Evolutionary conservation across 164 flowering plant species (phyloP), one percentile per base, ranked within the genome.

Genomic region (Liriodendron chinense): DNA sequence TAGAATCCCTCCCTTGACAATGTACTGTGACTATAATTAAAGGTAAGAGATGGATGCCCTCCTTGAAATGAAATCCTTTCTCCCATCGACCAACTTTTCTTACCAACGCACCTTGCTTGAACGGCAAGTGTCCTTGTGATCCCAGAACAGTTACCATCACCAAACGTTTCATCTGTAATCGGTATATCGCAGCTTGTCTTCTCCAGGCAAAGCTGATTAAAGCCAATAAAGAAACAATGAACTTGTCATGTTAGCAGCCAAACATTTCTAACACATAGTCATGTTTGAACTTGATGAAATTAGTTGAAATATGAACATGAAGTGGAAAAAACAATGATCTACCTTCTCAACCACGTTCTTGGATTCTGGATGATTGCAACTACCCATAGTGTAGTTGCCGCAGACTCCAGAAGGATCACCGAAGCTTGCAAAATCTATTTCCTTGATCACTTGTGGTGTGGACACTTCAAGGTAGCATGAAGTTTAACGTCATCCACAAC

Each of bases 371-470:
- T 91, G 70, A 62, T 73, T 72, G 82, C 99, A 96, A 25, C 68
- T 82, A 22, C 94, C 95, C 1, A 21, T 9, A 0, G 18, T 25
- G 76, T 75, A 91, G 72, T 7, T 59, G 26, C 99, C 96, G 72
- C 99, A 93, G 24, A 71, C 69, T 2, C 99, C 99, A 1, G 12
- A 0, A 48, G 96, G 89, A 68, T 89, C 69, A 2, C 98, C 98
- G 48, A 80, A 96, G 85, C 94, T 88, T 1, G 95, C 97, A 64
- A 92, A 94, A 1, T 94, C 88, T 1, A 95, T 84, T 0, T 53
- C 50, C 7, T 28, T 56, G 9, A 95, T 84, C 50, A 83, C 79
- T 67, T 89, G 64, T 80, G 47, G 68, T 81, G 76, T 18, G 94
- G 88, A 64, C 99, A 95, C 34, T 75, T 81, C 47, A 93, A 74